A percentile compares a stretch with the other conserved stretches of the same genome.
phyloP scores from a whole-genome alignment of 2,329 filamentous ascomycete genomes.

The Alternaria sp. region DNA sequence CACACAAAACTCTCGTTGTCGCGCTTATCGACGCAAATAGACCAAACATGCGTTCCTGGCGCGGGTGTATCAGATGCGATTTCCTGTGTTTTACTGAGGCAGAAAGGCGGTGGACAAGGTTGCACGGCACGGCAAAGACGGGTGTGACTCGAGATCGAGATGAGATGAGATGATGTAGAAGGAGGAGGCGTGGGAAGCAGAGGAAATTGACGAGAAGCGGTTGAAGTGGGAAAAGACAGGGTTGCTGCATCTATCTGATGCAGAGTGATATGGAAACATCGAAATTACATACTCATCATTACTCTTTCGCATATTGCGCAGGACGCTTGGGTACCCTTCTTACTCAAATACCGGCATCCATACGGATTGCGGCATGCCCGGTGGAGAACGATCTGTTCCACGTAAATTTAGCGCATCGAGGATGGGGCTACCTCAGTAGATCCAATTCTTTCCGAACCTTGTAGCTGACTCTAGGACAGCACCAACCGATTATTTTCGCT shows the following conservation, averaged over 20 bases:
- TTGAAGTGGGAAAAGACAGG: slow-evolving; percentile 3
- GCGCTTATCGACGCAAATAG: slow-evolving; percentile 17
- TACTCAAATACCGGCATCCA: not conserved
- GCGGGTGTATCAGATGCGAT: slow-evolving; percentile 11
- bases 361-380: not conserved
- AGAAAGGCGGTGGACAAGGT: not conserved
- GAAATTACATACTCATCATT: not conserved
- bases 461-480: slow-evolving; percentile 45
- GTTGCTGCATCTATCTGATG: slow-evolving; percentile 9
- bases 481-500: slow-evolving; percentile 42
- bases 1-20: slow-evolving; percentile 18
- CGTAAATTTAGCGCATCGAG: not conserved
- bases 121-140: slow-evolving; percentile 7
- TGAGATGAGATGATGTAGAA: not conserved
- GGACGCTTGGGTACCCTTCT: not conserved
- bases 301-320: not conserved
- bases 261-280: not conserved
- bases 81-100: slow-evolving; percentile 10
- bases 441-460: slow-evolving; percentile 45
- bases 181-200: not conserved
- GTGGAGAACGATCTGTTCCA: not conserved
- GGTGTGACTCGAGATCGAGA: not conserved
- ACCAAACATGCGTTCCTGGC: slow-evolving; percentile 12
- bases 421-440: not conserved
- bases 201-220: slow-evolving; percentile 3